Evolutionary conservation across 129 eudicot genomes (phyloP).

Genomic region (Helianthus annuus): HanXRQr2.0-SUNRISE NC_035438.2:16143565-16144064

Average conservation of each 20-base stretch:
- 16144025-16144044: constrained; percentile 66
- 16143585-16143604: constrained; percentile 43
- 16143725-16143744: background rate
- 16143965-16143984: constrained; percentile 49
- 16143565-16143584: constrained; percentile 50
- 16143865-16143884: constrained; percentile 80
- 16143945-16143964: constrained; percentile 73
- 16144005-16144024: constrained; percentile 69
- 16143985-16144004: constrained; percentile 66
- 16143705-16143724: constrained; percentile 8
- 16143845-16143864: constrained; percentile 79
- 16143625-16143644: constrained; percentile 67
- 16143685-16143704: constrained; percentile 42
- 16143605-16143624: constrained; percentile 54
- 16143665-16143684: constrained; percentile 68
- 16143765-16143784: background rate
- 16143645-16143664: constrained; percentile 75
- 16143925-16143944: constrained; percentile 70
- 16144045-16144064: constrained; percentile 81
- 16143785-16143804: constrained; percentile 51
- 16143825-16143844: constrained; percentile 59
- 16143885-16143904: constrained; percentile 52
- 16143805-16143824: constrained; percentile 62
- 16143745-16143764: background rate
- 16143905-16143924: constrained; percentile 43